Conservation (phyloP, 345 rosid species). For the Ceriops tagal region DNA sequence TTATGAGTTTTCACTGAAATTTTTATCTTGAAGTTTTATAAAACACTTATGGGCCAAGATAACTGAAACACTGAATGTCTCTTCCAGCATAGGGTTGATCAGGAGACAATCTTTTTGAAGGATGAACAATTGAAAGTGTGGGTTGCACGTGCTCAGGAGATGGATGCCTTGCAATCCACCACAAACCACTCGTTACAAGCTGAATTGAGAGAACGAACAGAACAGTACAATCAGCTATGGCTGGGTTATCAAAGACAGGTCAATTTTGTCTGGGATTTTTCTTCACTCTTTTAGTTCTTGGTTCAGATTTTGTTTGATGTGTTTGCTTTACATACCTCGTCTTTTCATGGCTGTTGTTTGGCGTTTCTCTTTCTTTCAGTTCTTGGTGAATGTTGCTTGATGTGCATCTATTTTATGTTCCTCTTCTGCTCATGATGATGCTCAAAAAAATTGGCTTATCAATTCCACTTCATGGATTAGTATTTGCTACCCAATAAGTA, state of each 20-base stretch:
- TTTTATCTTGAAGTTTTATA: not conserved
- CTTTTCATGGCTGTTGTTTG: not conserved
- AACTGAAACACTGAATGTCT: conserved; percentile 20
- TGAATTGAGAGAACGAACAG: conserved; percentile 79
- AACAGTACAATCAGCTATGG: conserved; percentile 92
- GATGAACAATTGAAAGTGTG: conserved; percentile 87
- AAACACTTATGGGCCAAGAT: not conserved
- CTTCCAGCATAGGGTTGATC: conserved; percentile 84
- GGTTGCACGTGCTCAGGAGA: conserved; percentile 79
- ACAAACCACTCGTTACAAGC: conserved; percentile 72
- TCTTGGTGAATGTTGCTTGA: not conserved
- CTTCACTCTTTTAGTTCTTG: conserved; percentile 6
- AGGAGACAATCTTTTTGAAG: conserved; percentile 72
- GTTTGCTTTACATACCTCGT: not conserved
- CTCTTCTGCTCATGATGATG: no score
- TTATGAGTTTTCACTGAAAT: not conserved
- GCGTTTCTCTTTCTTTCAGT: not conserved
- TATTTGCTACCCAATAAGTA: not conserved
- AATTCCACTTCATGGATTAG: no score
- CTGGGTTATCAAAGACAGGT: conserved; percentile 96
- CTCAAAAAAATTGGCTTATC: no score
- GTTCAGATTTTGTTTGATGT: not conserved
- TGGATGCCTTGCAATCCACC: conserved; percentile 77
- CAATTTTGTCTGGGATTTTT: conserved; percentile 18
- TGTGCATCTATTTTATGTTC: not conserved